Base-by-base conservation (phyloP, 495 filamentous ascomycete genomes). In the Corynascus novoguineensis region DNA sequence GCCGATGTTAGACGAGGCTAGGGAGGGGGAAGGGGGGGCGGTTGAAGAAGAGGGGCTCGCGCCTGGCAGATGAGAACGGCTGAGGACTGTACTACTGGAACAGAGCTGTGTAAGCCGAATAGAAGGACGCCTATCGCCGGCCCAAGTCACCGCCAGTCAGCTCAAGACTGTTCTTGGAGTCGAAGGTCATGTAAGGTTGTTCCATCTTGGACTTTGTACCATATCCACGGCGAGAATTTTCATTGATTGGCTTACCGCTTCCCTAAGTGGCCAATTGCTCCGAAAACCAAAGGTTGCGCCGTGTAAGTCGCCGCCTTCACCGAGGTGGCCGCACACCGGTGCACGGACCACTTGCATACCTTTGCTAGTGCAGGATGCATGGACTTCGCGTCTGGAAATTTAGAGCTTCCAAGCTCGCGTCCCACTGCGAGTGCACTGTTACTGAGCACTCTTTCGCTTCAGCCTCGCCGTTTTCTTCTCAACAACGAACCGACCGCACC, bases 331-430 rank as follows among this genome's bases (percentile, higher is more conserved):
- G 28, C 34, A 29, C 52, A 31, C 28, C 44, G 22, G 32, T 28
- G 54, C 61, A 57, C 58, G 19, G 58, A 31, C 61, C 58, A 53
- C 50, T 17, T 50, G 48, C 50, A n/a, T n/a, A n/a, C n/a, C n/a
- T n/a, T n/a, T n/a, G n/a, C n/a, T n/a, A n/a, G n/a, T n/a, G n/a
- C n/a, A n/a, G n/a, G n/a, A n/a, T n/a, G n/a, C n/a, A 29, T 34
- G 42, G 42, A 27, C 21, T 38, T 41, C 54, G 41, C 44, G 42
- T 47, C 27, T 58, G 60, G 55, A 65, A 64, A 55, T 64, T 68
- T 61, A 55, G 54, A 64, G 64, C 63, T 63, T 64, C 52, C 42
- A 57, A 64, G 61, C 64, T 61, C 44, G 25, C 31, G 38, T 32
- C 47, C 15, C 15, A 19, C 2, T 5, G 4, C 29, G 4, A 17